Conservation (phyloP, 176 grass and related monocot genomes). For the Carex cristatella region DNA sequence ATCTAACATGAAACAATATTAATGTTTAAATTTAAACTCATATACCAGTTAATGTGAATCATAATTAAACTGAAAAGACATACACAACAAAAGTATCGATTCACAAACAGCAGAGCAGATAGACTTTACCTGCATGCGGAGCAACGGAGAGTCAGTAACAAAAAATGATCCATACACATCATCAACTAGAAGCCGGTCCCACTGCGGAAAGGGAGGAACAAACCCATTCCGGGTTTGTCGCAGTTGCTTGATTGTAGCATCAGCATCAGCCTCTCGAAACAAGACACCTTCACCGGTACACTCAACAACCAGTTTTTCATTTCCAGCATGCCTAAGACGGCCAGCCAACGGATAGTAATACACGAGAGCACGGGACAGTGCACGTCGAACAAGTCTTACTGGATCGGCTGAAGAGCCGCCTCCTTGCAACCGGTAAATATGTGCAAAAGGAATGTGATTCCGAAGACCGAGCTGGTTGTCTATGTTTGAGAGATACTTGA, state of each 20-base stretch:
- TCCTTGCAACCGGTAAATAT: conserved; percentile 45
- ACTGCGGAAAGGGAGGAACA: background rate
- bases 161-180: background rate
- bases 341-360: conserved; percentile 67
- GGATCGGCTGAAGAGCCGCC: conserved; percentile 26
- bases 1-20: too few species aligned
- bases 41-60: background rate
- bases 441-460: conserved; percentile 51
- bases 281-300: conserved; percentile 54
- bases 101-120: background rate
- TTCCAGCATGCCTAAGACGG: conserved; percentile 33
- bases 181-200: background rate
- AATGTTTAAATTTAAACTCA: too few species aligned
- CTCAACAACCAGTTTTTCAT: conserved; percentile 50
- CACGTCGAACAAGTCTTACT: conserved; percentile 32
- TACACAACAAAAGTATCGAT: too few species aligned
- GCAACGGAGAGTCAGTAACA: background rate
- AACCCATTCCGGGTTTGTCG: background rate
- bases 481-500: conserved; percentile 57
- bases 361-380: conserved; percentile 46
- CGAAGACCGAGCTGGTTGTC: conserved; percentile 61
- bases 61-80: background rate
- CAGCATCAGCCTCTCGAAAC: conserved; percentile 59
- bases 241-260: conserved; percentile 21
- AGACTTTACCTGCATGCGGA: background rate